Base-by-base conservation (phyloP, 1,284 basidiomycete species). In the Ganoderma boninense region DNA sequence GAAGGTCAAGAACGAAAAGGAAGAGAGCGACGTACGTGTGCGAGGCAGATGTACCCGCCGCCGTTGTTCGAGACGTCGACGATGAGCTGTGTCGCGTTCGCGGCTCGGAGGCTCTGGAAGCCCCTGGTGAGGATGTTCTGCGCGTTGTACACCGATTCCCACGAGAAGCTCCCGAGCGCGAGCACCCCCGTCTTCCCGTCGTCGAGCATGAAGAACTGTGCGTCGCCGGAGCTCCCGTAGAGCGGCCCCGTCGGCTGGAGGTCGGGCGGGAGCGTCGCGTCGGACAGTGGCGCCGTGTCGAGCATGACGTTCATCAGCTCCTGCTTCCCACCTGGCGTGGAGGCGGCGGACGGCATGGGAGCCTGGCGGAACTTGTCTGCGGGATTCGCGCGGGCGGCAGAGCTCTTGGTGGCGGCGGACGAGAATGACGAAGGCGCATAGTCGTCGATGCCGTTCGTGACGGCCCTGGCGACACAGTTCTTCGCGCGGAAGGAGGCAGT, bases 11-110 rank as follows among this genome's bases (percentile, higher is more conserved):
- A 14, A 52, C 43, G 40, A 35, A 7, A n/a, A 69, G 18, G 26
- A 38, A 3, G n/a, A 52, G 29, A 40, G 62, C 56, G 46, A 77
- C 87, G 79, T 73, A 89, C 88, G 79, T 89, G 87, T 32, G 88
- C 87, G 54, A 87, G 83, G 76, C 88, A 91, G 70, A 90, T 87
- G 78, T 86, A 90, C 10, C 88, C 89, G 72, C 89, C 89, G 57
- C 88, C 88, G 72, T 89, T 90, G 76, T 90, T 89, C 6, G 86
- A 85, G 71, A 90, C 85, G 79, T 90, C 89, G 18, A 90, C 86
- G 64, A 90, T 82, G 44, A 90, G 79, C 74, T 84, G 85, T 5
- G 83, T 86, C 14, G 87, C 88, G 57, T 88, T 88, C 64, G 78
- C 73, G n/a, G 78, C 76, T 75, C 86, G 88, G 74, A 91, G 77